phyloP scores from a whole-genome alignment of 306 rosid species.

The Acacia confusa region DNA sequence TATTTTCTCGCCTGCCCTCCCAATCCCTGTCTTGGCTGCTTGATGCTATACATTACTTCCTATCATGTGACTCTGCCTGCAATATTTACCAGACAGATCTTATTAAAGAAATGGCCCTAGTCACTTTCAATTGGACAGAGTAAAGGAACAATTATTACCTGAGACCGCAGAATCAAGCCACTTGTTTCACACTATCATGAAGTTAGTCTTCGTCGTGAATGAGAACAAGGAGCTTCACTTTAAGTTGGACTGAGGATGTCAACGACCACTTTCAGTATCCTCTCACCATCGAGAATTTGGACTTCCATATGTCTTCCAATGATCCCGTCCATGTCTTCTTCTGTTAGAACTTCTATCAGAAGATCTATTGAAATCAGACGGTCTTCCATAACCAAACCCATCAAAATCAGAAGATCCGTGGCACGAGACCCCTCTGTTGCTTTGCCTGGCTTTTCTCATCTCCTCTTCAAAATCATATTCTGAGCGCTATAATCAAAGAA shows the following conservation, averaged over 20 bases:
- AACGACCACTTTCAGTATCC: slow-evolving; percentile 11
- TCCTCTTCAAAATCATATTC: slow-evolving; percentile 88
- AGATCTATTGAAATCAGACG: slow-evolving; percentile 44
- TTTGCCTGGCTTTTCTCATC: slow-evolving; percentile 57
- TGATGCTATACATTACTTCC: not conserved
- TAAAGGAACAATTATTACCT: slow-evolving; percentile 27
- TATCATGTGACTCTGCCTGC: slow-evolving; percentile 30
- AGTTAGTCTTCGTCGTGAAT: slow-evolving; percentile 23
- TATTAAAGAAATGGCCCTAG: not conserved
- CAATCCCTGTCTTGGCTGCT: slow-evolving; percentile 15
- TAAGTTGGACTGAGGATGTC: not conserved
- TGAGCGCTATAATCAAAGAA: slow-evolving; percentile 55
- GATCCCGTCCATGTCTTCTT: slow-evolving; percentile 45
- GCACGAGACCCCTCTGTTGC: slow-evolving; percentile 43
- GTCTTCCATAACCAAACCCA: slow-evolving; percentile 47
- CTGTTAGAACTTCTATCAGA: slow-evolving; percentile 47
- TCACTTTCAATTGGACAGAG: slow-evolving; percentile 26
- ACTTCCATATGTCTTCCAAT: slow-evolving; percentile 45
- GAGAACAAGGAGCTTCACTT: slow-evolving; percentile 18
- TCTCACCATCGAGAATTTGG: slow-evolving; percentile 43
- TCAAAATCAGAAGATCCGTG: slow-evolving; percentile 54
- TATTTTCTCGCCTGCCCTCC: slow-evolving; percentile 19
- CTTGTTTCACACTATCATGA: slow-evolving; percentile 26
- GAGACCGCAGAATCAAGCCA: slow-evolving; percentile 26
- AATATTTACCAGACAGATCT: slow-evolving; percentile 12